Evolutionary conservation across 2,329 filamentous ascomycete genomes (phyloP).

Genomic region (Calonectria pauciramosa): DNA sequence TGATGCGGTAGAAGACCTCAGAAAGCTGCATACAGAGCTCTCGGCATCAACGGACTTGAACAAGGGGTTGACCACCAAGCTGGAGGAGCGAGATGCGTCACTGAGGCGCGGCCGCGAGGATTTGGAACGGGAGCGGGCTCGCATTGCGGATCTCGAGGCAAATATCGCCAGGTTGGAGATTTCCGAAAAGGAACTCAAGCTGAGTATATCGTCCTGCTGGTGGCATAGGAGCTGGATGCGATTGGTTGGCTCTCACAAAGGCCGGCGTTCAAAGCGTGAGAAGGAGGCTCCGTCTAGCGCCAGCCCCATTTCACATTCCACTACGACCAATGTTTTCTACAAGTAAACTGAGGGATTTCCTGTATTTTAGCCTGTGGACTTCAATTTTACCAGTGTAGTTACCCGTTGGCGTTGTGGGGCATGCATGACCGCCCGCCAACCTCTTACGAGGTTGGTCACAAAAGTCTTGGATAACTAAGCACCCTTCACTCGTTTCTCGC

Average conservation of each 20-base stretch:
- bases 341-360: neutral
- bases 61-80: neutral
- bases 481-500: no score
- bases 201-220: neutral
- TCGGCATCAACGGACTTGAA: neutral
- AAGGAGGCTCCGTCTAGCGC: neutral
- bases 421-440: no score
- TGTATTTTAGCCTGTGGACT: neutral
- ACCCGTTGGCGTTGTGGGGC: no score
- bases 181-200: neutral
- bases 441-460: no score
- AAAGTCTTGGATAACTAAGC: no score
- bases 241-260: neutral
- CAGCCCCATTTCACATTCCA: neutral
- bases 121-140: neutral
- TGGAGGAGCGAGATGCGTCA: neutral
- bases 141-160: neutral
- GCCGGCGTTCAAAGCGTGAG: neutral
- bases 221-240: neutral
- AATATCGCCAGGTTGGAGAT: neutral
- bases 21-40: neutral
- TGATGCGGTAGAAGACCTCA: neutral
- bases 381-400: neutral
- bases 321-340: neutral
- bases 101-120: neutral